Evolutionary conservation across 768 basidiomycete genomes (phyloP).

Genomic region (Vararia minispora): DNA sequence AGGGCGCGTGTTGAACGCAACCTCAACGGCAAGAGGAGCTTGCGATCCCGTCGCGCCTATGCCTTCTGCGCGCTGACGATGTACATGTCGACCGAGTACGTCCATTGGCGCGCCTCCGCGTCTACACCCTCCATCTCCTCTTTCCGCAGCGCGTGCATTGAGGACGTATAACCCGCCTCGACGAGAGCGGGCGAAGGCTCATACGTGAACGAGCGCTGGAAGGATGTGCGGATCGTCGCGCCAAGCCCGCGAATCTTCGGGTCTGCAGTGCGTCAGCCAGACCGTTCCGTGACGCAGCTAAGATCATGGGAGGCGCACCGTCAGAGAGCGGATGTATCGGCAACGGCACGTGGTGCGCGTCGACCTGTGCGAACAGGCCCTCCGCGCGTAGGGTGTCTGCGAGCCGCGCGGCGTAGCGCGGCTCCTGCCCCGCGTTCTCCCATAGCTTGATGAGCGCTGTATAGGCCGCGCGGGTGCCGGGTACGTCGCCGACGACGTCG

Average conservation of each 20-base stretch:
- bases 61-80: conserved; percentile 5
- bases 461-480: background rate
- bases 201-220: background rate
- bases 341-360: conserved; percentile 1
- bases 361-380: conserved; percentile 4
- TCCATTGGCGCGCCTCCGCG: conserved; percentile 4
- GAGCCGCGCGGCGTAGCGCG: background rate
- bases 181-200: background rate
- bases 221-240: background rate
- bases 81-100: background rate
- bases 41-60: no score
- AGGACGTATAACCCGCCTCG: conserved; percentile 1
- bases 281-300: background rate
- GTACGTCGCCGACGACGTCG: conserved; percentile 1
- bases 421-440: conserved; percentile 1
- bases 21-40: no score
- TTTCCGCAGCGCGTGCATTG: conserved; percentile 6
- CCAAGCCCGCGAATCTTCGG: background rate
- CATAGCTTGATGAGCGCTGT: conserved; percentile 1
- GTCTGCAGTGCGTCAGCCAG: background rate
- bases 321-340: background rate
- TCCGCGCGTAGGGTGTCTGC: conserved; percentile 2
- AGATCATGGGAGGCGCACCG: background rate
- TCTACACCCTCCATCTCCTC: background rate
- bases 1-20: no score